Evolutionary conservation across 192 early-diverging fungal genomes (phyloP), one percentile per base, ranked within the genome.

Genomic region (Spizellomyces sp.): DNA sequence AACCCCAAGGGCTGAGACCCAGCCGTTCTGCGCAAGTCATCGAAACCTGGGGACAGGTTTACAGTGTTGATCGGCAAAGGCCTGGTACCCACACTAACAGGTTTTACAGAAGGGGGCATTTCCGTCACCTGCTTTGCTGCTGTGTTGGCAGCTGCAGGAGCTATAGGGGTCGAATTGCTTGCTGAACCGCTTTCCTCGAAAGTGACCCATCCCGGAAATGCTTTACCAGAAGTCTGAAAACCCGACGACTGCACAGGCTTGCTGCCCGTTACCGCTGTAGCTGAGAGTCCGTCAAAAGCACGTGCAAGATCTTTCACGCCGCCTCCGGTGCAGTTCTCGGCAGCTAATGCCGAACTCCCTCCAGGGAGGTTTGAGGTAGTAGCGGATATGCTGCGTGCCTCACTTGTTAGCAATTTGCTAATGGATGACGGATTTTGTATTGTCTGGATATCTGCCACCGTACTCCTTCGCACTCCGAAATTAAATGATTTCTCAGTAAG

Each of bases 121-220:
- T 36, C 27, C 3, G 27, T 36, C 27, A 36, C 27, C 27, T 36
- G 27, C 27, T 36, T 36, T 36, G 27, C 27, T 36, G 27, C 27
- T 3, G 27, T 36, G 27, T 36, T 36, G 0, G 27, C 27, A 36
- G 27, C 27, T 36, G 27, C 3, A 36, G 27, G 27, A 36, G 27
- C 27, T 36, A 36, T 36, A 36, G 27, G 1, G 27, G 27, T 36
- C 27, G 27, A 36, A 3, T 36, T 36, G 27, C 3, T 36, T 36
- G 17, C n/a, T 9, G 54, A 8, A 10, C 17, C 19, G 0, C 64
- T 27, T 21, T 66, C 52, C 56, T 73, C 71, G 46, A 73, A 73
- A 14, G 71, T 73, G 44, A 73, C 71, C 71, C 71, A 73, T 0
- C 57, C 57, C 10, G 71, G 58, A 59, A 73, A 73, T n/a, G 21